Percentiles rank a stretch among this genome's conserved stretches.
Evolutionary conservation across 345 rosid species (phyloP).

Genomic region (Cardamine chenopodiifolia): DNA sequence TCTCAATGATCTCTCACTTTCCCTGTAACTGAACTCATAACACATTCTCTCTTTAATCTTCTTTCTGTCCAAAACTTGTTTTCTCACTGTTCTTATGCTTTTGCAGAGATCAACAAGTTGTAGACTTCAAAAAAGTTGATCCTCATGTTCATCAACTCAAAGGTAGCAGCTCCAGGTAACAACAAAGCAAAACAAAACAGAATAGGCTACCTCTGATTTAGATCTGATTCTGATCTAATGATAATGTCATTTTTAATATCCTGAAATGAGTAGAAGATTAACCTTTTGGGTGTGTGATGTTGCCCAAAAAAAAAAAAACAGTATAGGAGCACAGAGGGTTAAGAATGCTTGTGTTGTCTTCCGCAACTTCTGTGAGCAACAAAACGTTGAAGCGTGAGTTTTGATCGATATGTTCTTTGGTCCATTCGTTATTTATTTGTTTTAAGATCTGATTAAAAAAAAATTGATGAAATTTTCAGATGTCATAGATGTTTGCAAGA

Average conservation of each 20-base stretch:
- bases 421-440: neutral
- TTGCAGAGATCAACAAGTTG: constrained; percentile 66
- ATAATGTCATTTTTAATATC: neutral
- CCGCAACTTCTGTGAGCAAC: constrained; percentile 81
- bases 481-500: constrained; percentile 83
- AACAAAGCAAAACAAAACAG: neutral
- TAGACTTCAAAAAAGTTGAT: constrained; percentile 86
- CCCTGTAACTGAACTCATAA: constrained; percentile 54
- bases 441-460: constrained; percentile 2
- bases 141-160: constrained; percentile 92
- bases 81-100: neutral
- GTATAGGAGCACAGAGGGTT: constrained; percentile 92
- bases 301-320: constrained; percentile 47
- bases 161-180: constrained; percentile 97
- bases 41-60: constrained; percentile 5
- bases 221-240: neutral
- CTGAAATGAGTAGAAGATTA: neutral
- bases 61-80: neutral
- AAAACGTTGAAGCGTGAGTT: constrained; percentile 75
- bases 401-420: neutral
- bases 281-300: constrained; percentile 23
- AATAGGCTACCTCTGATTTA: neutral
- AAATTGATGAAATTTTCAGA: constrained; percentile 45
- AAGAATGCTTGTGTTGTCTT: constrained; percentile 80
- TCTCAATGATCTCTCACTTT: constrained; percentile 75